Evolutionary conservation across 2,329 filamentous ascomycete genomes (phyloP).

Genomic region (Plectosphaerella cucumerina): DNA sequence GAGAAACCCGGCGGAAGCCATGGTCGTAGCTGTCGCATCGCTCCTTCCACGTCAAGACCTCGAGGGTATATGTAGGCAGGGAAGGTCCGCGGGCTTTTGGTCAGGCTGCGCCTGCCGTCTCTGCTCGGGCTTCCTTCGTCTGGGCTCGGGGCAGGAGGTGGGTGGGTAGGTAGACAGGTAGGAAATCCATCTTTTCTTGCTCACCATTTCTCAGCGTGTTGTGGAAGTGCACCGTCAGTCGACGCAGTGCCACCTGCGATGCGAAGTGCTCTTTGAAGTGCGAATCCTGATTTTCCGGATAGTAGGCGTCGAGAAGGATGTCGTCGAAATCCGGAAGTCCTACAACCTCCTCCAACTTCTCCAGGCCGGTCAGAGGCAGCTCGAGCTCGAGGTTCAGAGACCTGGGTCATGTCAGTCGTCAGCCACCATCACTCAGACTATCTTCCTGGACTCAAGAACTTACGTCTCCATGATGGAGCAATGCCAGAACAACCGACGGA

Average conservation of each 20-base stretch:
- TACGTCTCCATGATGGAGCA: conserved; percentile 53
- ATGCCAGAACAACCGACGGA: conserved; percentile 53
- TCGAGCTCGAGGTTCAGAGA: conserved; percentile 55
- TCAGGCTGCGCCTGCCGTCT: too few species aligned
- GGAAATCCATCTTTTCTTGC: conserved; percentile 19
- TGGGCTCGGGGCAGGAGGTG: too few species aligned
- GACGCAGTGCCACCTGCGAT: conserved; percentile 53
- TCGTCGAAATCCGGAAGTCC: conserved; percentile 50
- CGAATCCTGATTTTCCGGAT: conserved; percentile 38
- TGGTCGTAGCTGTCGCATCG: too few species aligned
- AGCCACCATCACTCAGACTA: conserved; percentile 9
- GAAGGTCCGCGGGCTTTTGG: too few species aligned
- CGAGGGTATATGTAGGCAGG: too few species aligned
- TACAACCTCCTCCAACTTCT: conserved; percentile 47
- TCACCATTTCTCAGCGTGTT: conserved; percentile 46
- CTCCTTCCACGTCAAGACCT: too few species aligned
- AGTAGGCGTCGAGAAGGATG: conserved; percentile 30
- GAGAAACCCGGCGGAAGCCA: neutral
- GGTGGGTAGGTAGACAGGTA: too few species aligned
- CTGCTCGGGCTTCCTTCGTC: too few species aligned
- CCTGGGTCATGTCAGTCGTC: conserved; percentile 23
- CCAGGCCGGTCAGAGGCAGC: conserved; percentile 50
- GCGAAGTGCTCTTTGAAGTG: conserved; percentile 56
- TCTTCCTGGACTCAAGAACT: conserved; percentile 9
- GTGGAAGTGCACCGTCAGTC: conserved; percentile 50